Conservation (phyloP, 345 rosid species). For the Mangifera indica region DNA sequence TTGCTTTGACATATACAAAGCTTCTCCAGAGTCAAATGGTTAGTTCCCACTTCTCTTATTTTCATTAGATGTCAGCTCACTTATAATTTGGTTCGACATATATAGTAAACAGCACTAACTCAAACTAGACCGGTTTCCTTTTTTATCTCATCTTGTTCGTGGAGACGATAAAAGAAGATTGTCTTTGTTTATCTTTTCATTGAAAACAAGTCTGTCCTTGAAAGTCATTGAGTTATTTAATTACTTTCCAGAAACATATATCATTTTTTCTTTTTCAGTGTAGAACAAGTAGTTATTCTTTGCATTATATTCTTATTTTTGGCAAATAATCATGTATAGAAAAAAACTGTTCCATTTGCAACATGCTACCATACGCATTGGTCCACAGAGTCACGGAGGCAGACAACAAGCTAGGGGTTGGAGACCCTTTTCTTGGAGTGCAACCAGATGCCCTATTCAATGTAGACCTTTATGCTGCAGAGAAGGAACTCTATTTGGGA, state of each 20-base stretch:
- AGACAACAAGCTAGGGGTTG: slow-evolving; percentile 54
- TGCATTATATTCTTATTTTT: background rate
- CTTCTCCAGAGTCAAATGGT: slow-evolving; percentile 18
- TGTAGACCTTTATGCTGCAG: slow-evolving; percentile 48
- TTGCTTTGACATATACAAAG: slow-evolving; percentile 59
- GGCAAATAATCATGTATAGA: slow-evolving; percentile 9
- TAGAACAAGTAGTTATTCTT: background rate
- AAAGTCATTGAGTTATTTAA: background rate
- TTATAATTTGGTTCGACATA: background rate
- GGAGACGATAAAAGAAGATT: background rate
- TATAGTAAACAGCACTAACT: background rate
- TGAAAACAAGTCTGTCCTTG: background rate
- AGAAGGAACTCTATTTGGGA: slow-evolving; percentile 60
- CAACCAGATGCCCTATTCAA: slow-evolving; percentile 27
- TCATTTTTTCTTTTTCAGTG: background rate
- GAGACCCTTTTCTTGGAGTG: slow-evolving; percentile 39
- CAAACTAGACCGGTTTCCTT: background rate
- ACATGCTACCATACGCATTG: slow-evolving; percentile 19
- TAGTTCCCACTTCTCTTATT: slow-evolving; percentile 4
- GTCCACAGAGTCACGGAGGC: slow-evolving; percentile 52
- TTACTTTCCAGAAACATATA: background rate
- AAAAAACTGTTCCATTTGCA: slow-evolving; percentile 24
- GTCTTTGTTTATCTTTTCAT: background rate
- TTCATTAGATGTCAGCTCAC: background rate
- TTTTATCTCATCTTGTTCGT: background rate